phyloP scores from a whole-genome alignment of 345 rosid genomes.

The sweet orange (Citrus sinensis) region DNA sequence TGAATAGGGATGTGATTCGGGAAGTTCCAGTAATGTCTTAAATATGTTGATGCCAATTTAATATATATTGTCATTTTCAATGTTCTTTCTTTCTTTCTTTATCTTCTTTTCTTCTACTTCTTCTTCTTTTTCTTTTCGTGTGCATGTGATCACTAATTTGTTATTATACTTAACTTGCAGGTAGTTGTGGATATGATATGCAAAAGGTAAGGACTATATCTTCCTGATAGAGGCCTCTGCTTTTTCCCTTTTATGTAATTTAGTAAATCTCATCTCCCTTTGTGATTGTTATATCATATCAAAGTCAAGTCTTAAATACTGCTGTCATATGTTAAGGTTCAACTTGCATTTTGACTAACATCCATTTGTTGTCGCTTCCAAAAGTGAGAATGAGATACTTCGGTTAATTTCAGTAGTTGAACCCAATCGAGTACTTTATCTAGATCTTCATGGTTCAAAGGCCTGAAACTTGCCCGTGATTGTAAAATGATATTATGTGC shows the following conservation, averaged over 20 bases:
- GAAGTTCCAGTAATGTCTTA: too few relatives aligned
- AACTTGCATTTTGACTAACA: background rate
- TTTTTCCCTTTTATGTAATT: background rate
- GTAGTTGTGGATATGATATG: conserved; percentile 48
- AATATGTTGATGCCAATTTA: background rate
- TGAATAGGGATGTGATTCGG: too few relatives aligned
- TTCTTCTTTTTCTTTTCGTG: background rate
- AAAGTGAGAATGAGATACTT: background rate
- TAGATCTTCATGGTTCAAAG: too few relatives aligned
- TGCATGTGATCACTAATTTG: conserved; percentile 17
- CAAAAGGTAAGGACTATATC: conserved; percentile 36
- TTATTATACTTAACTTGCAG: conserved; percentile 34
- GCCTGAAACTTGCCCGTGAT: too few relatives aligned
- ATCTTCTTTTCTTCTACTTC: background rate
- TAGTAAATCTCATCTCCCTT: background rate
- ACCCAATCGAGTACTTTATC: background rate
- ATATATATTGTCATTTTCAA: background rate
- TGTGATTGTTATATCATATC: too few relatives aligned
- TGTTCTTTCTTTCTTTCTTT: background rate
- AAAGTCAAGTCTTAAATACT: background rate
- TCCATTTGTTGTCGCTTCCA: background rate
- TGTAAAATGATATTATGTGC: background rate
- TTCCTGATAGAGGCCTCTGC: background rate
- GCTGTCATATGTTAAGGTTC: background rate
- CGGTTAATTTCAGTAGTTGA: background rate